Conservation (phyloP, 106 monocot species). For the Ottelia alismoides region DNA sequence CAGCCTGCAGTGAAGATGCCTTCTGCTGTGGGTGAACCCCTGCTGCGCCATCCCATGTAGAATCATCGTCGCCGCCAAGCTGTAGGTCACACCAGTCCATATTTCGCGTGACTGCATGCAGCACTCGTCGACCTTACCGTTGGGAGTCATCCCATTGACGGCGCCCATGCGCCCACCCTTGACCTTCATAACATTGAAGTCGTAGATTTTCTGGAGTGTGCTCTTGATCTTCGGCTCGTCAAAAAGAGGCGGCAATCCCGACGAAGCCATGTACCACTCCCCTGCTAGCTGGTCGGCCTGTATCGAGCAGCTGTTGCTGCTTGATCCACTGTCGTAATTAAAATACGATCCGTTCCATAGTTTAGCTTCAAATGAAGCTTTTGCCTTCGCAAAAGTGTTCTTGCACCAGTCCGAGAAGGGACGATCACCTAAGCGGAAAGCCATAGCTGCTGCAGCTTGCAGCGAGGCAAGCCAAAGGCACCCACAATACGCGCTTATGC, state of each 20-base stretch:
- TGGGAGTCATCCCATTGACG: constrained; percentile 92
- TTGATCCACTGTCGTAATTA: constrained; percentile 84
- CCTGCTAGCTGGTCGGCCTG: constrained; percentile 98
- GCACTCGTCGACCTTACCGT: constrained; percentile 76
- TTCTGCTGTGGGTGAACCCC: constrained; percentile 86
- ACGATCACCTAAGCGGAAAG: constrained; percentile 63
- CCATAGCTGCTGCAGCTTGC: constrained; percentile 89
- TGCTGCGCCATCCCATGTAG: constrained; percentile 84
- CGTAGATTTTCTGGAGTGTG: constrained; percentile 80
- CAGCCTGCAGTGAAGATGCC: constrained; percentile 83
- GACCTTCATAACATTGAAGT: constrained; percentile 95
- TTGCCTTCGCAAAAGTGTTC: constrained; percentile 62
- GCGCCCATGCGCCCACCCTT: constrained; percentile 88
- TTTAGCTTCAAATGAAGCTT: constrained; percentile 54
- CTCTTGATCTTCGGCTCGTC: constrained; percentile 64
- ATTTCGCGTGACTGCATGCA: constrained; percentile 99
- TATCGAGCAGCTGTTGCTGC: constrained; percentile 74
- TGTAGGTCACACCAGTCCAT: constrained; percentile 95
- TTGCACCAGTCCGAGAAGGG: constrained; percentile 66
- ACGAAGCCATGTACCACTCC: constrained; percentile 90
- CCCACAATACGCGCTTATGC: constrained; percentile 92
- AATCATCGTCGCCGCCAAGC: constrained; percentile 83
- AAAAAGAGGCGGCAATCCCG: constrained; percentile 79
- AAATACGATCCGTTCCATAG: constrained; percentile 97
- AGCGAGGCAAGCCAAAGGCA: constrained; percentile 89